Conservation (phyloP, 2,329 filamentous ascomycete genomes). For the Stagonosporopsis chrysanthemi region DNA sequence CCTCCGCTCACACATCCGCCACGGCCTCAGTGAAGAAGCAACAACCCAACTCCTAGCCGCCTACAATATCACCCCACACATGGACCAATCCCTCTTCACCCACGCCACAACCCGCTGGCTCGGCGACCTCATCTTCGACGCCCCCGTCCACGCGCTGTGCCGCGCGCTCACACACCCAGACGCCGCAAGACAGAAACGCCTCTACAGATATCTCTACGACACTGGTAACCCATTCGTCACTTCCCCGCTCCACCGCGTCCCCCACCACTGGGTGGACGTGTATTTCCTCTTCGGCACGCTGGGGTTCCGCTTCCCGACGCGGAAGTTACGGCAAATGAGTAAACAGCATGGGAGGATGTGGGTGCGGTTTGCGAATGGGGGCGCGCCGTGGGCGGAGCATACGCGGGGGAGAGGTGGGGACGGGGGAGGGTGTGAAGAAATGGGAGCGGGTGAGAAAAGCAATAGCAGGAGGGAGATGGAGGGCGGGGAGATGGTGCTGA, state of each 20-base stretch:
- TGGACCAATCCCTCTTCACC: slow-evolving; percentile 49
- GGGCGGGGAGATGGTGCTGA: not conserved
- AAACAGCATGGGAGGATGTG: not conserved
- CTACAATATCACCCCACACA: slow-evolving; percentile 49
- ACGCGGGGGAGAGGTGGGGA: not conserved
- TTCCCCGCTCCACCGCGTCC: slow-evolving; percentile 23
- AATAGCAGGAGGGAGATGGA: too few species aligned
- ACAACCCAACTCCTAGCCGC: slow-evolving; percentile 18
- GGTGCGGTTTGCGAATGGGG: slow-evolving; percentile 1
- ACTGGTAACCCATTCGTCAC: slow-evolving; percentile 38
- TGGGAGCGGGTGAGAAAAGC: too few species aligned
- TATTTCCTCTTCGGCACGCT: slow-evolving; percentile 7
- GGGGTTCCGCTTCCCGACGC: not conserved
- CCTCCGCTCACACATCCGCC: slow-evolving; percentile 34
- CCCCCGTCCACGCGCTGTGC: slow-evolving; percentile 26
- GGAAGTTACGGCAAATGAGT: not conserved
- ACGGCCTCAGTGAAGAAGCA: slow-evolving; percentile 14
- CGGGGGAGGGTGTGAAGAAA: too few species aligned
- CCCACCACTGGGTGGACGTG: slow-evolving; percentile 32
- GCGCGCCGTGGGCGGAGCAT: not conserved
- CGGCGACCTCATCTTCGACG: slow-evolving; percentile 55
- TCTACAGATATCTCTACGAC: slow-evolving; percentile 41
- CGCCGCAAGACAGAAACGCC: slow-evolving; percentile 22
- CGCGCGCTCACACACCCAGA: slow-evolving; percentile 10
- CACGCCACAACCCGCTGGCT: slow-evolving; percentile 51